Evolutionary conservation across 2,329 filamentous ascomycete genomes (phyloP).

Genomic region (Trichophaea hybrida): DNA sequence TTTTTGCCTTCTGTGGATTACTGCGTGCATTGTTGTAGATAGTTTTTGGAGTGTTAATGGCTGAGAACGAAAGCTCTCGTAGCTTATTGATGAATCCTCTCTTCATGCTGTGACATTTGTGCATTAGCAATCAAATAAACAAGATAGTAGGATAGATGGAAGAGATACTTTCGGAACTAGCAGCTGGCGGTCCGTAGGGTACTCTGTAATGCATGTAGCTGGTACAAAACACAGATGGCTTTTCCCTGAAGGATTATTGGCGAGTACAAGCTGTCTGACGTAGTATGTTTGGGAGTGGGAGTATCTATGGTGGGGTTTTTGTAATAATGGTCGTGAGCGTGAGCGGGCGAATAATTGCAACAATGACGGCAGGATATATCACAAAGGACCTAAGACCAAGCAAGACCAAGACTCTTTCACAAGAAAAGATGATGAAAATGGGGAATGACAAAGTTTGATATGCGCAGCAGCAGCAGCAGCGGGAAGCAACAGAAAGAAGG

Average conservation of each 20-base stretch:
- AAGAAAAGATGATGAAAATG: too few species aligned
- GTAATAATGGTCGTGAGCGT: not conserved
- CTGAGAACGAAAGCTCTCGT: too few species aligned
- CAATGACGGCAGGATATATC: too few species aligned
- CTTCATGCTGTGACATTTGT: not conserved
- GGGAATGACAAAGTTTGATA: too few species aligned
- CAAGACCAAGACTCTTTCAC: too few species aligned
- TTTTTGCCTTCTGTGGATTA: constrained; percentile 14
- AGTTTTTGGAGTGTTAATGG: not conserved
- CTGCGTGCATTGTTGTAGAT: constrained; percentile 6
- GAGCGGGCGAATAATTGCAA: too few species aligned
- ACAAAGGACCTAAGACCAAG: too few species aligned
- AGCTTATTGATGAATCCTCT: not conserved
- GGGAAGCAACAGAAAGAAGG: too few species aligned
- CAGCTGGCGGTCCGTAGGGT: not conserved
- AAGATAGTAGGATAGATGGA: not conserved
- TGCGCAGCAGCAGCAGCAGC: too few species aligned
- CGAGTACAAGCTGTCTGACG: not conserved
- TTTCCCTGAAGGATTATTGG: not conserved
- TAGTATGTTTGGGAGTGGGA: not conserved
- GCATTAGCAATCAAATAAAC: not conserved
- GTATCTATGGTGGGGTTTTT: not conserved
- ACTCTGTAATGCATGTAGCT: not conserved
- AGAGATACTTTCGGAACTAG: not conserved
- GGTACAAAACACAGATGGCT: not conserved